Evolutionary conservation across 495 filamentous ascomycete genomes (phyloP).

Genomic region (Aspergillus hancockii): DNA sequence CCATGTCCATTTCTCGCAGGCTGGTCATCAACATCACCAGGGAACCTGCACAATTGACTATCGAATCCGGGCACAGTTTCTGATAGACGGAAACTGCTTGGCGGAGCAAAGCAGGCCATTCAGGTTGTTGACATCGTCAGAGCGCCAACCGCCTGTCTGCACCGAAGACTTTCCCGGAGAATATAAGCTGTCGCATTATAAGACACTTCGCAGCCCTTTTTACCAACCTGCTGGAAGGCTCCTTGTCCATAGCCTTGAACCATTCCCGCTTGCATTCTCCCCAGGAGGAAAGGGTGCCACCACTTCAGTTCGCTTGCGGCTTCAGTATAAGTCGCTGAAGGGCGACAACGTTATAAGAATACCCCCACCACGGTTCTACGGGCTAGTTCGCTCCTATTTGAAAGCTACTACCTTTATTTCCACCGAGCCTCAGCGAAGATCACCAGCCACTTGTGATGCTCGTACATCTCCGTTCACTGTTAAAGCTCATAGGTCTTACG

Average conservation of each 20-base stretch:
- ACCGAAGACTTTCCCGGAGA: neutral
- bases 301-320: neutral
- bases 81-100: neutral
- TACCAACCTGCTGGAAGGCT: neutral
- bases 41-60: neutral
- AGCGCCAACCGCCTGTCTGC: neutral
- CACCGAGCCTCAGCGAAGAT: neutral
- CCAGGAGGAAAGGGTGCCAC: neutral
- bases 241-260: neutral
- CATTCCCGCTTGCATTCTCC: neutral
- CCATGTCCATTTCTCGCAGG: neutral
- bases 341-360: neutral
- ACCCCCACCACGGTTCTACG: neutral
- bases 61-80: neutral
- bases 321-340: neutral
- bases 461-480: neutral
- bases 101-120: neutral
- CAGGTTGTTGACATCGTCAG: neutral
- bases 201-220: neutral
- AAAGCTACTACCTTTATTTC: neutral
- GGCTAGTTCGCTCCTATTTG: neutral
- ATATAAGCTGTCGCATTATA: neutral
- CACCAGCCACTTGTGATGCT: neutral
- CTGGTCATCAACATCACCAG: neutral
- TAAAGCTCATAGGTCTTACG: neutral